Evolutionary conservation across 1,139 yeast species (phyloP).

Genomic region (Hyphopichia buzzinii): DNA sequence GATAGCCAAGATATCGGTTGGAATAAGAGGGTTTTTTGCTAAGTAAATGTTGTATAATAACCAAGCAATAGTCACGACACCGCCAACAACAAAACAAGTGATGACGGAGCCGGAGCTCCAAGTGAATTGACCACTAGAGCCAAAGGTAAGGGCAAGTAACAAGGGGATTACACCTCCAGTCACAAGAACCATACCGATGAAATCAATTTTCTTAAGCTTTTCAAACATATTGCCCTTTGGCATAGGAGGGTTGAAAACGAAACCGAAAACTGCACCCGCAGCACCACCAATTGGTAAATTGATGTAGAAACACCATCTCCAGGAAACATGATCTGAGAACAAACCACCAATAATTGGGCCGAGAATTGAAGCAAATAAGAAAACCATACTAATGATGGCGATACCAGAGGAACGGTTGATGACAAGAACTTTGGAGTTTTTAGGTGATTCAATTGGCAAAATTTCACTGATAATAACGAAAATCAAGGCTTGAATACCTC

Average conservation of each 20-base stretch:
- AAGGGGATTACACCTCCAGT: conserved; percentile 42
- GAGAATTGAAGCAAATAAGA: conserved; percentile 22
- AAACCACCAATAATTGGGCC: conserved; percentile 28
- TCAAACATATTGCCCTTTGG: conserved; percentile 9
- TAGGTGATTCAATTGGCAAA: conserved; percentile 22
- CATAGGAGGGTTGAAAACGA: conserved; percentile 17
- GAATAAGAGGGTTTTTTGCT: conserved; percentile 13
- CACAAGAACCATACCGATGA: conserved; percentile 43
- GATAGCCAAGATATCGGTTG: conserved; percentile 12
- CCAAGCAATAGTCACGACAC: conserved; percentile 16
- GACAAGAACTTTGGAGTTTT: not conserved
- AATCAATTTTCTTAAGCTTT: conserved; percentile 37
- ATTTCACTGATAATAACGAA: conserved; percentile 30
- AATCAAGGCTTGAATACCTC: conserved; percentile 27
- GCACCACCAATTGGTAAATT: conserved; percentile 34
- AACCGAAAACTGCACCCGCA: conserved; percentile 13
- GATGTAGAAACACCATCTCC: conserved; percentile 82
- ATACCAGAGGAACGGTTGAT: conserved; percentile 18
- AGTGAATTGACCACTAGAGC: conserved; percentile 31
- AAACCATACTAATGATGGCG: conserved; percentile 18
- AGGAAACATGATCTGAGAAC: conserved; percentile 41
- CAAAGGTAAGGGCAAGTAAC: conserved; percentile 52
- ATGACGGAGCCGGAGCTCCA: conserved; percentile 14
- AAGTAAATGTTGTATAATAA: conserved; percentile 9
- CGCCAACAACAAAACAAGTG: conserved; percentile 11